phyloP scores from a whole-genome alignment of 179 eudicot genomes.

The Spinacia oleracea region DNA sequence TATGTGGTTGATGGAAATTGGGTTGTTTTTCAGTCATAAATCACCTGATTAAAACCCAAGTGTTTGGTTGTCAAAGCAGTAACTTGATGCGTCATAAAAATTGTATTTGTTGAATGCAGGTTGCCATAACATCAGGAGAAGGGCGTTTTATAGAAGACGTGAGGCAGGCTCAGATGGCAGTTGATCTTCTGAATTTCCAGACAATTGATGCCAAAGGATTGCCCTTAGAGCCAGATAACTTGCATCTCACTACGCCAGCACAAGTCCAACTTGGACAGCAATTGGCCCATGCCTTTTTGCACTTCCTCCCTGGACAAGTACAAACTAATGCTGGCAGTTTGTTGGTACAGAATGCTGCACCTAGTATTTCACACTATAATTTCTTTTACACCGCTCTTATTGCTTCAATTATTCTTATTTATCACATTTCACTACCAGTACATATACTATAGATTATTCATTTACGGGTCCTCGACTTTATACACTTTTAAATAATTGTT shows the following conservation, averaged over 20 bases:
- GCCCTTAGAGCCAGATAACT: constrained; percentile 41
- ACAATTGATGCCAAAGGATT: constrained; percentile 58
- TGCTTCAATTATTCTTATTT: not conserved
- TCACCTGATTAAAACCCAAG: too few species aligned
- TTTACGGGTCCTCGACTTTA: not conserved
- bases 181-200: constrained; percentile 43
- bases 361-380: constrained; percentile 7
- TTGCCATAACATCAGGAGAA: constrained; percentile 64
- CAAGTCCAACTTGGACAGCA: constrained; percentile 51
- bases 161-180: constrained; percentile 58
- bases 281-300: constrained; percentile 51
- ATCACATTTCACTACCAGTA: constrained; percentile 4
- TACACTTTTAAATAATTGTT: not conserved
- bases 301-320: constrained; percentile 34
- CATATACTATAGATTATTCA: not conserved
- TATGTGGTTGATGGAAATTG: too few species aligned
- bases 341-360: constrained; percentile 22
- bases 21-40: too few species aligned
- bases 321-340: constrained; percentile 24
- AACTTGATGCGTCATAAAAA: too few species aligned
- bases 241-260: constrained; percentile 54
- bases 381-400: not conserved
- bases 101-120: constrained; percentile 39
- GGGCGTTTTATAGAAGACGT: constrained; percentile 48
- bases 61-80: too few species aligned